These are phyloP conservation scores for Nitzschia putrida DNA, from an alignment of 108 stramenopile species.

Conservation along the genomic window DNA sequence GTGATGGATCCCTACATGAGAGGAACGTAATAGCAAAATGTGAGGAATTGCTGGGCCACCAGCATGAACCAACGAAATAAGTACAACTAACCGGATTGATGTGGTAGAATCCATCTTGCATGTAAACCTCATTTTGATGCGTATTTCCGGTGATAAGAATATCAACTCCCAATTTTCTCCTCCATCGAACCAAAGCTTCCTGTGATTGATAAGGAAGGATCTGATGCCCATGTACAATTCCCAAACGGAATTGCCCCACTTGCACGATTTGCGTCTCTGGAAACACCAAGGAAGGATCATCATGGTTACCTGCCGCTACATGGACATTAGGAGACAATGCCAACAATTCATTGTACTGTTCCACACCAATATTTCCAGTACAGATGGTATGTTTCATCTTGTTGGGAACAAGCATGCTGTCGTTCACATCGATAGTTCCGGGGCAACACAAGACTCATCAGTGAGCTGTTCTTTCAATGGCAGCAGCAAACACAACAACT, in stretches of 20 bases:
- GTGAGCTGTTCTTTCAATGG: no score
- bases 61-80: no score
- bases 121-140: slow-evolving; percentile 86
- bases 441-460: no score
- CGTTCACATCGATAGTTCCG: no score
- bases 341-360: slow-evolving; percentile 89
- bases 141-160: slow-evolving; percentile 95
- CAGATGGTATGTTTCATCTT: slow-evolving; percentile 99
- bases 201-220: slow-evolving; percentile 86
- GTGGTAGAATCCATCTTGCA: slow-evolving; percentile 82
- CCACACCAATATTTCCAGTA: slow-evolving; percentile 90
- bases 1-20: slow-evolving; percentile 81
- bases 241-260: slow-evolving; percentile 93
- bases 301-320: slow-evolving; percentile 90
- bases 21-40: not conserved
- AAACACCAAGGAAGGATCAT: slow-evolving; percentile 52
- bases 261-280: slow-evolving; percentile 88
- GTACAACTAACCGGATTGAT: slow-evolving; percentile 81
- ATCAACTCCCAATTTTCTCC: slow-evolving; percentile 90
- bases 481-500: not conserved
- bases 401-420: slow-evolving; percentile 94
- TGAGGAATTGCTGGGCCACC: not conserved
- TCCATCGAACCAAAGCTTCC: slow-evolving; percentile 66
- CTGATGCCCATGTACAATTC: slow-evolving; percentile 94
- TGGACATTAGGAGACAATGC: slow-evolving; percentile 94